phyloP scores from a whole-genome alignment of 1,284 basidiomycete species.

The Marasmius sp. region DNA sequence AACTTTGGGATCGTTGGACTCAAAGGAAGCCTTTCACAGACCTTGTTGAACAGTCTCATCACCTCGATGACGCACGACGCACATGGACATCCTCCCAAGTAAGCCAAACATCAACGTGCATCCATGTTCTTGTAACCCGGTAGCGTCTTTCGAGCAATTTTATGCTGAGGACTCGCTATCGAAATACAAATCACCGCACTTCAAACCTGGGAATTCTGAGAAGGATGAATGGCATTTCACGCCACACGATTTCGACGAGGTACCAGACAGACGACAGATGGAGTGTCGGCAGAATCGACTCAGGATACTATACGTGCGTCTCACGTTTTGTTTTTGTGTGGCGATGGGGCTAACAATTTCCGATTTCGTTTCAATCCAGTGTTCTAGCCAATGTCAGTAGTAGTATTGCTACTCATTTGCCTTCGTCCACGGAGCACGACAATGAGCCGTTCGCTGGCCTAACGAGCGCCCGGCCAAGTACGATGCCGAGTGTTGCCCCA shows the following conservation, averaged over 20 bases:
- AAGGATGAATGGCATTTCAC: slow-evolving; percentile 76
- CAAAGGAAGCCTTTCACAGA: no score
- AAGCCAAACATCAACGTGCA: no score
- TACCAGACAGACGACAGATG: slow-evolving; percentile 73
- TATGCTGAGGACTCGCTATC: slow-evolving; percentile 74
- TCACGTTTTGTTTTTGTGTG: background rate
- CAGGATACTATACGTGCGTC: slow-evolving; percentile 69
- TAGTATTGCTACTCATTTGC: no score
- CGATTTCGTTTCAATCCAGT: slow-evolving; percentile 32
- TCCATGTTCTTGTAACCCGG: background rate
- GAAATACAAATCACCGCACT: slow-evolving; percentile 77
- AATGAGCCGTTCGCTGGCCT: no score
- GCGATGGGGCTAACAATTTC: slow-evolving; percentile 14
- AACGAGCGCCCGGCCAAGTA: no score
- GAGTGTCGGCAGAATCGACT: slow-evolving; percentile 62
- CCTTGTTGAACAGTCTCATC: no score
- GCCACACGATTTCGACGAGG: slow-evolving; percentile 66
- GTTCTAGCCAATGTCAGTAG: slow-evolving; percentile 70
- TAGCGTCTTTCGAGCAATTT: slow-evolving; percentile 82
- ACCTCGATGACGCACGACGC: no score
- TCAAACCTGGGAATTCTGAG: slow-evolving; percentile 63
- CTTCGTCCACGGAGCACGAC: no score
- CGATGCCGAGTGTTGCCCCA: no score
- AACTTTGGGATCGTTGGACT: no score
- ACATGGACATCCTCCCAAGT: no score